A percentile compares a stretch with the other conserved stretches of the same genome.
phyloP scores from a whole-genome alignment of 2,329 filamentous ascomycete genomes.

The Monilinia polystroma region DNA sequence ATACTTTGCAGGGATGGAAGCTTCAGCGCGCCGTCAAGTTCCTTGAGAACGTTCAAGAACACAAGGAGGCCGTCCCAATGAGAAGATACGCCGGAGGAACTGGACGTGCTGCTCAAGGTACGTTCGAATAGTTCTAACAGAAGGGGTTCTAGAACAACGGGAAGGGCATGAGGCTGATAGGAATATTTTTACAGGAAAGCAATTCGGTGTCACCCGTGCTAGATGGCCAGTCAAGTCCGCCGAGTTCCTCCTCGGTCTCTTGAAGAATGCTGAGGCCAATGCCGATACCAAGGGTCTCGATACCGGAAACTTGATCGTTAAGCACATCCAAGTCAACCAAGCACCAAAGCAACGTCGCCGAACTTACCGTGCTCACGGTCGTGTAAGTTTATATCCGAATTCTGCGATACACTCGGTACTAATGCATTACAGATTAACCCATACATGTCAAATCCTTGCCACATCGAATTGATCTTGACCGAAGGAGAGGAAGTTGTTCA shows the following conservation, averaged over 20 bases:
- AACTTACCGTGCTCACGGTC: constrained; percentile 99
- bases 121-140: constrained; percentile 43
- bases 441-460: constrained; percentile 99
- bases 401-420: neutral
- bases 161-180: constrained; percentile 30
- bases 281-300: constrained; percentile 96
- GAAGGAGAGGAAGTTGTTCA: constrained; percentile 94
- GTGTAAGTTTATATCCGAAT: constrained; percentile 65
- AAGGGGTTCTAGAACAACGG: neutral
- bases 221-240: constrained; percentile 99
- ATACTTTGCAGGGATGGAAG: constrained; percentile 20
- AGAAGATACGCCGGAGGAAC: constrained; percentile 95
- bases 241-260: constrained; percentile 93
- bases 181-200: constrained; percentile 69
- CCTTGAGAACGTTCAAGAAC: constrained; percentile 96
- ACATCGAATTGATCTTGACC: constrained; percentile 99
- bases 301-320: constrained; percentile 95
- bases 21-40: constrained; percentile 65
- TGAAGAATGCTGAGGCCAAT: constrained; percentile 97
- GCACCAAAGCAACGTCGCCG: constrained; percentile 98
- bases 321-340: constrained; percentile 99
- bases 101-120: constrained; percentile 97
- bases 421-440: constrained; percentile 79
- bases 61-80: constrained; percentile 98
- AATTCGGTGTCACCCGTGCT: constrained; percentile 96